Percentiles rank a stretch among this genome's conserved stretches.
These are phyloP conservation scores for Aspergillus fumigatus DNA, from an alignment of 2,329 filamentous ascomycete genomes.

Conservation along the genomic window DNA sequence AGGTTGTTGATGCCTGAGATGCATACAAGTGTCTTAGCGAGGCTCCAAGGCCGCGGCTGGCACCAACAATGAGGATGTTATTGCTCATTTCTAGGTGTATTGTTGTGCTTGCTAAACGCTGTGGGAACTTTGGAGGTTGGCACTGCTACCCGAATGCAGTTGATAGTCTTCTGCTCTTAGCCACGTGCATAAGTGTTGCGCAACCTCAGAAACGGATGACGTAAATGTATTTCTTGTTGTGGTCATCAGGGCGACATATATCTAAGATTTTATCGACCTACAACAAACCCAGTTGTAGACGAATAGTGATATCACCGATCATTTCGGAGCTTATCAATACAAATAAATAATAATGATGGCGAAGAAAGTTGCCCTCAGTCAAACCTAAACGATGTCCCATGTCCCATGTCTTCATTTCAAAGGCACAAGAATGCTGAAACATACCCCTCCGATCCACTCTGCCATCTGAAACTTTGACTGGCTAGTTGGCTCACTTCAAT, in stretches of 20 bases:
- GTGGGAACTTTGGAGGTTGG: neutral
- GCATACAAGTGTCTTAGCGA: conserved; percentile 58
- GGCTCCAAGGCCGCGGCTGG: conserved; percentile 63
- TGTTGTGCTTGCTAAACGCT: neutral
- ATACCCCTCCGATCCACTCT: neutral
- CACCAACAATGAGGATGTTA: conserved; percentile 60
- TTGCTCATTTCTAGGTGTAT: conserved; percentile 11
- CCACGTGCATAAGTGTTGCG: neutral
- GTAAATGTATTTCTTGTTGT: conserved; percentile 4
- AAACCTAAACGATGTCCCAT: too few relatives aligned
- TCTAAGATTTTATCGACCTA: neutral
- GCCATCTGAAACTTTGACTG: neutral
- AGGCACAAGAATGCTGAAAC: neutral
- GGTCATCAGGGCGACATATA: neutral
- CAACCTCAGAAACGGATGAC: conserved; percentile 16
- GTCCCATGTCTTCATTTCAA: neutral
- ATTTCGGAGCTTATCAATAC: neutral
- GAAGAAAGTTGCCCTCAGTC: neutral
- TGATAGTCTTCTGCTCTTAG: neutral
- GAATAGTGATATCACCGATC: neutral
- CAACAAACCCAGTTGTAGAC: too few relatives aligned
- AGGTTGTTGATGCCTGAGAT: conserved; percentile 38
- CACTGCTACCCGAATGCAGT: neutral
- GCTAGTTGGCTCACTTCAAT: neutral
- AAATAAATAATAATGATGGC: neutral